These are phyloP conservation scores for Thielaviopsis cerberus DNA, from an alignment of 2,329 filamentous ascomycete genomes.

Conservation along the genomic window DNA sequence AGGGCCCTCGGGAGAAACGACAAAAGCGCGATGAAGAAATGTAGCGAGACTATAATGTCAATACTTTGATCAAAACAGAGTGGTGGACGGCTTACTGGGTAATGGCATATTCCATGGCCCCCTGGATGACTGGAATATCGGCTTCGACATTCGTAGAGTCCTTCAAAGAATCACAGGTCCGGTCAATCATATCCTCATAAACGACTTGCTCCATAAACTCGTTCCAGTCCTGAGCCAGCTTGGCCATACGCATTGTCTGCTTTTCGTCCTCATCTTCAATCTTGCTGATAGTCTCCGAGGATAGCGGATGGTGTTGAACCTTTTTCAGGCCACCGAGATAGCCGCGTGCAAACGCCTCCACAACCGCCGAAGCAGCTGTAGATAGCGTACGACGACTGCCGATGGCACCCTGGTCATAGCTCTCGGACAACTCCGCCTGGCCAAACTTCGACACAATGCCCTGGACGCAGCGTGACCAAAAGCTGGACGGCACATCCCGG, in stretches of 20 bases:
- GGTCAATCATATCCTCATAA: conserved; percentile 48
- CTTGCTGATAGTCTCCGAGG: conserved; percentile 13
- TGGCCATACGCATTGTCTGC: not conserved
- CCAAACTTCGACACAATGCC: conserved; percentile 42
- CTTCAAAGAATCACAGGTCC: conserved; percentile 41
- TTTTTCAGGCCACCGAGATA: conserved; percentile 40
- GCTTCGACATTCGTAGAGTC: conserved; percentile 44
- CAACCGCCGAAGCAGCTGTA: conserved; percentile 48
- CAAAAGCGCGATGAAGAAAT: conserved; percentile 53
- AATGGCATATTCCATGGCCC: conserved; percentile 45
- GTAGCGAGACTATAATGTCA: conserved; percentile 40
- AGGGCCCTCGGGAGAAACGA: conserved; percentile 56
- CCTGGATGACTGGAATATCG: conserved; percentile 42
- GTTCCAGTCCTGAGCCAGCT: conserved; percentile 42
- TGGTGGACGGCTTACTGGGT: conserved; percentile 38
- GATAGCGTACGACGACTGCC: conserved; percentile 58
- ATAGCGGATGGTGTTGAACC: conserved; percentile 6
- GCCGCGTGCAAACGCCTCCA: conserved; percentile 51
- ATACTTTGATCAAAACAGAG: not conserved
- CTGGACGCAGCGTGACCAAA: conserved; percentile 46
- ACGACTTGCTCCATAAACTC: conserved; percentile 47
- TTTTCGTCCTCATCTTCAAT: conserved; percentile 33
- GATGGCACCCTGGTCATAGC: conserved; percentile 60
- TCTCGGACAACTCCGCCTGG: conserved; percentile 55
- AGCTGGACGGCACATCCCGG: conserved; percentile 40